Percentiles rank a stretch among this genome's conserved stretches.
Evolutionary conservation across 2,329 filamentous ascomycete genomes (phyloP).

Genomic region (Rhexocercosporidium sp.): DNA sequence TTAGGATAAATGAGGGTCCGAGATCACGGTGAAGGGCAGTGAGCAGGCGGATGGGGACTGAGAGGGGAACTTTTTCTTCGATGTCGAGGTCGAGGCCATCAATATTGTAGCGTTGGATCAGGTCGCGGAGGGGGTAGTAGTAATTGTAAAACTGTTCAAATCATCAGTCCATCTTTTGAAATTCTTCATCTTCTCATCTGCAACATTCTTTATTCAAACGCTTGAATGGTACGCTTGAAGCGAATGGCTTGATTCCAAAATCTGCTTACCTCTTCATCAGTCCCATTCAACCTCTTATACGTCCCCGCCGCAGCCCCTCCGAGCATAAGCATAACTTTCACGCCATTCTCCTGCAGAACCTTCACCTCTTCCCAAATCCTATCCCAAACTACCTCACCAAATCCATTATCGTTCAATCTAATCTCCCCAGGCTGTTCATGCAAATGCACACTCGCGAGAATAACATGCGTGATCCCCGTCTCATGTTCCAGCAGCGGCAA

Average conservation of each 20-base stretch:
- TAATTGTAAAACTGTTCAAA: constrained; percentile 66
- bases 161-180: not conserved
- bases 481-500: constrained; percentile 57
- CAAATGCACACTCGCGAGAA: constrained; percentile 83
- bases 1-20: constrained; percentile 72
- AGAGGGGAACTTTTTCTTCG: constrained; percentile 74
- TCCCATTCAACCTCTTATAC: constrained; percentile 65
- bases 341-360: constrained; percentile 24
- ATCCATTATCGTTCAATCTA: constrained; percentile 42
- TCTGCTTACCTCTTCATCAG: constrained; percentile 43
- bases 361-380: constrained; percentile 31
- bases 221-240: no score
- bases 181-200: not conserved
- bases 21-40: constrained; percentile 71
- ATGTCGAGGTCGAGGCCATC: constrained; percentile 78
- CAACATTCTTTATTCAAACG: no score
- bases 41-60: constrained; percentile 67
- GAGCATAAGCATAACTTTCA: constrained; percentile 33
- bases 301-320: constrained; percentile 34
- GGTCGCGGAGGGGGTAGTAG: constrained; percentile 68
- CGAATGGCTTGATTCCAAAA: not conserved
- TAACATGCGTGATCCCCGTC: constrained; percentile 76
- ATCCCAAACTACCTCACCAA: constrained; percentile 24
- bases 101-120: constrained; percentile 64
- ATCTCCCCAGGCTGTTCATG: constrained; percentile 76